Percentiles rank a stretch among this genome's conserved stretches.
Evolutionary conservation across 108 stramenopile species (phyloP).

Genomic region (Hondaea fermentalgiana): DNA sequence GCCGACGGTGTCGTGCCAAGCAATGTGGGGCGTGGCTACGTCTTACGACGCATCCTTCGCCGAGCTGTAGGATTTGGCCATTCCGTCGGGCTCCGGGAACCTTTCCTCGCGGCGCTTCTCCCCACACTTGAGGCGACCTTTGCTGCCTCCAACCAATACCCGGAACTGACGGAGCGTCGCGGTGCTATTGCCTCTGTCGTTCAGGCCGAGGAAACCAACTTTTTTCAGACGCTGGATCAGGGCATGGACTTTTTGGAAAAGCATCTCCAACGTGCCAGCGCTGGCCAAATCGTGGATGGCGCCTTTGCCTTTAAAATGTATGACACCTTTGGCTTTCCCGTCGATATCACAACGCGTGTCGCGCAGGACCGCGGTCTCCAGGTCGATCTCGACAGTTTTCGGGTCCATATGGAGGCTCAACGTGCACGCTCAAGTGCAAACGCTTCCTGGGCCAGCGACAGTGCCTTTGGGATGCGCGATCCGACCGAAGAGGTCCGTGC

Average conservation of each 20-base stretch:
- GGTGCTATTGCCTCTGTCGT: conserved; percentile 67
- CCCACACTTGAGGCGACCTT: conserved; percentile 71
- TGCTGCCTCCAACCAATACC: conserved; percentile 44
- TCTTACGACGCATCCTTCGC: conserved; percentile 80
- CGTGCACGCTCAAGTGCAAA: conserved; percentile 50
- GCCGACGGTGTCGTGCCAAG: conserved; percentile 95
- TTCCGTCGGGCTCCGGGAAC: conserved; percentile 72
- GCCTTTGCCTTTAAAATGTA: conserved; percentile 70
- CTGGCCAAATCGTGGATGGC: conserved; percentile 55
- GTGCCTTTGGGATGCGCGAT: conserved; percentile 56
- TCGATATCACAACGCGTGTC: conserved; percentile 94
- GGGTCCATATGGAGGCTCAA: conserved; percentile 78
- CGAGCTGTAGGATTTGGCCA: conserved; percentile 92
- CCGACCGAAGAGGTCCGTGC: conserved; percentile 64
- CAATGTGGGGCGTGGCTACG: conserved; percentile 95
- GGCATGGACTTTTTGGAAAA: conserved; percentile 83
- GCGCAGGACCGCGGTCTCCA: conserved; percentile 84
- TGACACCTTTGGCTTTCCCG: conserved; percentile 93
- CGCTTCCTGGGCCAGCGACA: neutral
- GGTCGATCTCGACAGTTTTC: conserved; percentile 78
- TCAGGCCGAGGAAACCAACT: conserved; percentile 82
- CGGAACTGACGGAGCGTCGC: conserved; percentile 72
- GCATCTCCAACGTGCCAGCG: conserved; percentile 28
- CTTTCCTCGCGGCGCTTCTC: conserved; percentile 85
- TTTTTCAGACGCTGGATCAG: conserved; percentile 87